Evolutionary conservation across 352 stramenopile species (phyloP).

Genomic region (Phytopythium delawarense): DNA sequence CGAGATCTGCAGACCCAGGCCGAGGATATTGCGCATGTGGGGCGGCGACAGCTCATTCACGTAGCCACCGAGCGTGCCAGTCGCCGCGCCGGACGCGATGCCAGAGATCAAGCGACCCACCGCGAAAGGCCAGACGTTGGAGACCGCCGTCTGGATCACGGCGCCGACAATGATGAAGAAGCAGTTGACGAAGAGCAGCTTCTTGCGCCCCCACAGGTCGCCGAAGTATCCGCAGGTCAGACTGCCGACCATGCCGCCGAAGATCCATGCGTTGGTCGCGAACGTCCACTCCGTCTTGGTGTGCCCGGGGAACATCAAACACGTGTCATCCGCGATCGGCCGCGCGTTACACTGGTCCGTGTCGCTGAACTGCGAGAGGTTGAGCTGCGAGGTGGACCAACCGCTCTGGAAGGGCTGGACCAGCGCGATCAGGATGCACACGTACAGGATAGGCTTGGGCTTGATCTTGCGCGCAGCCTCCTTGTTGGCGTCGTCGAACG

Average conservation of each 20-base stretch:
- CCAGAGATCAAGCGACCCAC: constrained; percentile 11
- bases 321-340: constrained; percentile 13
- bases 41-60: constrained; percentile 11
- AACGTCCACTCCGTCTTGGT: constrained; percentile 11
- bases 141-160: not conserved
- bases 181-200: constrained; percentile 18
- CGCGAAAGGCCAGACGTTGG: not conserved
- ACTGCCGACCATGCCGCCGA: constrained; percentile 45
- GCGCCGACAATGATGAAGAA: not conserved
- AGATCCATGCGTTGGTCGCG: constrained; percentile 32
- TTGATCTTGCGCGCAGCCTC: constrained; percentile 16
- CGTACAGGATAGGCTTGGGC: constrained; percentile 34
- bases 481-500: constrained; percentile 16
- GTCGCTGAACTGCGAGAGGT: constrained; percentile 39
- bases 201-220: constrained; percentile 10
- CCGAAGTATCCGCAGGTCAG: constrained; percentile 30
- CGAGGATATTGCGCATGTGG: constrained; percentile 11
- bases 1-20: constrained; percentile 22
- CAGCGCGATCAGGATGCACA: constrained; percentile 26
- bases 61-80: constrained; percentile 19
- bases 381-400: constrained; percentile 49
- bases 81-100: constrained; percentile 24
- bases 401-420: constrained; percentile 42
- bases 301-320: constrained; percentile 14
- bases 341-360: constrained; percentile 28